These are phyloP conservation scores for Stephania japonica DNA, from an alignment of 164 flowering plant genomes.

Conservation along the genomic window DNA sequence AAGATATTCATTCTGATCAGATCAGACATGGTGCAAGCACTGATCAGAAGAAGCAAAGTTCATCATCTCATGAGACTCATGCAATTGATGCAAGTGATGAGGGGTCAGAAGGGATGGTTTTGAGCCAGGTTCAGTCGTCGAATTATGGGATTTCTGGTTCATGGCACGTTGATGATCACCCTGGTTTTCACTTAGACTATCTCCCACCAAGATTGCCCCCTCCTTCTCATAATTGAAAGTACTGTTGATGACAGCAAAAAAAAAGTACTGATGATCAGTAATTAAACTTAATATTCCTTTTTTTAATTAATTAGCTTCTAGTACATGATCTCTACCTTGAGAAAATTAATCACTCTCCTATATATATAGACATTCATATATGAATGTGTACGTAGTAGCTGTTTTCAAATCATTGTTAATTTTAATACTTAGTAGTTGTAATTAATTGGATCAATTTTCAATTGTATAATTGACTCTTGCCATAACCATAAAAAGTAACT, in stretches of 20 bases:
- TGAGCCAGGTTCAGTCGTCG: background rate
- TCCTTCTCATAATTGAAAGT: conserved; percentile 54
- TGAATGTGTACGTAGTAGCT: too few species aligned
- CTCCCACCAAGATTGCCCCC: conserved; percentile 58
- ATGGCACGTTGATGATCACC: conserved; percentile 14
- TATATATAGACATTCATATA: too few species aligned
- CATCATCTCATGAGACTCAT: background rate
- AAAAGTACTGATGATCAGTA: too few species aligned
- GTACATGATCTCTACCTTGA: too few species aligned
- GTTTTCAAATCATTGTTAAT: too few species aligned
- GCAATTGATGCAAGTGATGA: background rate
- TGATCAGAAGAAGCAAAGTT: background rate
- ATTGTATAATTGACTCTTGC: too few species aligned
- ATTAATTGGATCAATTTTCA: too few species aligned
- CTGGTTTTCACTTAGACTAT: conserved; percentile 42
- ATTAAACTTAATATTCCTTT: too few species aligned
- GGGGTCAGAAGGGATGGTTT: background rate
- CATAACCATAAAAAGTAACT: too few species aligned
- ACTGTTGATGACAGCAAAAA: too few species aligned
- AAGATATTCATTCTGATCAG: background rate
- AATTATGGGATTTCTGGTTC: conserved; percentile 6
- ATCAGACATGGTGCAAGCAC: background rate
- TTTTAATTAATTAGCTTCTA: background rate
- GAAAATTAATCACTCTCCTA: too few species aligned
- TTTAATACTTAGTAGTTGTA: too few species aligned